These are phyloP conservation scores for Heliamphora exappendiculata DNA, from an alignment of 148 eudicot genomes.

Conservation along the genomic window DNA sequence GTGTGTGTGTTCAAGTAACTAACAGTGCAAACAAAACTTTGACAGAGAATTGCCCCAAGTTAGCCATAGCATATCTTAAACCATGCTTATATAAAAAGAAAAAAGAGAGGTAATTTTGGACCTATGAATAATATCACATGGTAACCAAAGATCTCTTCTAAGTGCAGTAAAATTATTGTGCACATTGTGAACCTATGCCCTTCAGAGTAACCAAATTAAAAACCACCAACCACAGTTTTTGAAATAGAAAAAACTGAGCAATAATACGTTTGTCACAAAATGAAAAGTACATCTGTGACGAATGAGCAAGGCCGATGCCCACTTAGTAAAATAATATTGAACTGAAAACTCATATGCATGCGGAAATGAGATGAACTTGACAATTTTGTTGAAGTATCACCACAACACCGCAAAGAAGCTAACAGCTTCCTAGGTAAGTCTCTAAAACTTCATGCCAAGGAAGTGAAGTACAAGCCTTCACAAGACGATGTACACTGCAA, in stretches of 20 bases:
- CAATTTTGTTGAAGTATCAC: no score
- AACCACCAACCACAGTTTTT: background rate
- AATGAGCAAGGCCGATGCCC: no score
- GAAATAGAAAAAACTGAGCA: background rate
- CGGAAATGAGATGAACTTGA: background rate
- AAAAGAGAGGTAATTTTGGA: background rate
- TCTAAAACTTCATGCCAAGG: background rate
- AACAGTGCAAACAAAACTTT: background rate
- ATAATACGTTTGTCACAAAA: background rate
- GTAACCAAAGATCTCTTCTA: background rate
- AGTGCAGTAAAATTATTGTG: background rate
- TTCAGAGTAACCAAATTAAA: background rate
- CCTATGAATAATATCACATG: background rate
- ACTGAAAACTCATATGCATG: no score
- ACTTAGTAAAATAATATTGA: no score
- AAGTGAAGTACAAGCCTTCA: background rate
- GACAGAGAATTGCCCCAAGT: background rate
- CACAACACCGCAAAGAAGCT: no score
- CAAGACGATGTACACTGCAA: background rate
- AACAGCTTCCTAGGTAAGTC: background rate
- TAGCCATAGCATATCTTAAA: background rate
- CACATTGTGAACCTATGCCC: background rate
- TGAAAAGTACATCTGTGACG: no score
- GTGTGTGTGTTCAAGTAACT: background rate
- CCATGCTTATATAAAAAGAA: slow-evolving; percentile 3